A percentile compares a stretch with the other conserved stretches of the same genome.
Conservation (phyloP, 2,329 filamentous ascomycete genomes). For the Dendrostoma leiphaemia region DNA sequence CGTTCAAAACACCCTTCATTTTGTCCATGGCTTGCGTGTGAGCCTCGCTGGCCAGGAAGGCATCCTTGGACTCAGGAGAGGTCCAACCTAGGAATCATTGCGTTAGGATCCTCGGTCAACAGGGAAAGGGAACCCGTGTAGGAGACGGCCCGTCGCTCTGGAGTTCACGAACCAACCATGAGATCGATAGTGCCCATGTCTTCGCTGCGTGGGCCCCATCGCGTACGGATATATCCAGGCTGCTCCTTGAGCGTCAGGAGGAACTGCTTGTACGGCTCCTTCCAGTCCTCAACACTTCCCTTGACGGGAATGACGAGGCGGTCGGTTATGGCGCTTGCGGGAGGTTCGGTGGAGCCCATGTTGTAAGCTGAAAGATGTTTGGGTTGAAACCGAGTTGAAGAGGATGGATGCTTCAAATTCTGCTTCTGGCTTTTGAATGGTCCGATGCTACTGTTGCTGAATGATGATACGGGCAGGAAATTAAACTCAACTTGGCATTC, state of each 20-base stretch:
- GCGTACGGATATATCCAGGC: constrained; percentile 27
- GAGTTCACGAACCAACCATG: constrained; percentile 23
- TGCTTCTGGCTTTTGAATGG: too few species aligned
- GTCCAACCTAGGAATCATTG: constrained; percentile 24
- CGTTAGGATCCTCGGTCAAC: neutral
- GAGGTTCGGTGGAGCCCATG: constrained; percentile 3
- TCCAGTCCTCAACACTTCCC: constrained; percentile 27
- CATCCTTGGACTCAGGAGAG: constrained; percentile 20
- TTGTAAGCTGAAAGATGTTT: neutral
- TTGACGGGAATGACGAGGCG: constrained; percentile 23
- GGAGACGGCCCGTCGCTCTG: too few species aligned
- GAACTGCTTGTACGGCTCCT: constrained; percentile 26
- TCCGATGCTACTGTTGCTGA: too few species aligned
- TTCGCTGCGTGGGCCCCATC: constrained; percentile 28
- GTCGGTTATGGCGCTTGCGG: constrained; percentile 6
- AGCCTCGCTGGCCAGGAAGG: constrained; percentile 21
- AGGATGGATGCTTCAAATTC: neutral
- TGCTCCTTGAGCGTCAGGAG: constrained; percentile 27
- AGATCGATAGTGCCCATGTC: constrained; percentile 27
- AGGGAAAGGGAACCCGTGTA: too few species aligned
- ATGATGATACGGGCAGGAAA: too few species aligned
- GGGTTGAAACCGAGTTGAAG: neutral
- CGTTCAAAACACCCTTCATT: constrained; percentile 22
- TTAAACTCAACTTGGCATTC: too few species aligned
- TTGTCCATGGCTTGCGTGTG: constrained; percentile 19